Conservation (phyloP, 306 rosid genomes). For the Prunus armeniaca region DNA sequence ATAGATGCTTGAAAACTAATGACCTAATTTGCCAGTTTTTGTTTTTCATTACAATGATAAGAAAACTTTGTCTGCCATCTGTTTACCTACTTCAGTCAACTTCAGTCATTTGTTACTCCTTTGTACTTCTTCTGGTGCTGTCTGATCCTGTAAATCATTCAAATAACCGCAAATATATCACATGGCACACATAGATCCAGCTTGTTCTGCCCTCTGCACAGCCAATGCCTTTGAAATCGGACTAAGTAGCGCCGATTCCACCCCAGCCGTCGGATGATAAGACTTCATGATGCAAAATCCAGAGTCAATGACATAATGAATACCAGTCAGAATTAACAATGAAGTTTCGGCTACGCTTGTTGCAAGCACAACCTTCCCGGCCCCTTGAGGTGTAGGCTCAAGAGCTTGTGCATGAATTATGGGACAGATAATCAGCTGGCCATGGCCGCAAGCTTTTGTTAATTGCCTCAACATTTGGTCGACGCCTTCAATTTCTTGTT, state of each 20-base stretch:
- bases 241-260: slow-evolving; percentile 64
- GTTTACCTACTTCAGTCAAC: slow-evolving; percentile 73
- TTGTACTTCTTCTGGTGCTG: slow-evolving; percentile 80
- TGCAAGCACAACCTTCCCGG: slow-evolving; percentile 79
- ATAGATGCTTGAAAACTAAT: too few relatives aligned
- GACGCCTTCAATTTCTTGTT: slow-evolving; percentile 85
- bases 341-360: slow-evolving; percentile 90
- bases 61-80: slow-evolving; percentile 63
- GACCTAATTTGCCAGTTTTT: too few relatives aligned
- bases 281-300: slow-evolving; percentile 73
- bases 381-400: slow-evolving; percentile 88
- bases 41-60: not conserved
- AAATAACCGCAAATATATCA: slow-evolving; percentile 60
- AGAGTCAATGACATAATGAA: slow-evolving; percentile 83
- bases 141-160: slow-evolving; percentile 69
- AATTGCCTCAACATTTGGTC: slow-evolving; percentile 81
- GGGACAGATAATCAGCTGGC: slow-evolving; percentile 76
- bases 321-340: slow-evolving; percentile 56
- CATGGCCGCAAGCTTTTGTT: slow-evolving; percentile 40
- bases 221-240: slow-evolving; percentile 94
- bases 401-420: slow-evolving; percentile 41
- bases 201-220: slow-evolving; percentile 62
- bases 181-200: slow-evolving; percentile 66
- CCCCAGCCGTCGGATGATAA: slow-evolving; percentile 78
- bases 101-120: slow-evolving; percentile 76